These are phyloP conservation scores for Ogataea siamensis DNA, from an alignment of 805 yeast genomes.

Conservation along the genomic window DNA sequence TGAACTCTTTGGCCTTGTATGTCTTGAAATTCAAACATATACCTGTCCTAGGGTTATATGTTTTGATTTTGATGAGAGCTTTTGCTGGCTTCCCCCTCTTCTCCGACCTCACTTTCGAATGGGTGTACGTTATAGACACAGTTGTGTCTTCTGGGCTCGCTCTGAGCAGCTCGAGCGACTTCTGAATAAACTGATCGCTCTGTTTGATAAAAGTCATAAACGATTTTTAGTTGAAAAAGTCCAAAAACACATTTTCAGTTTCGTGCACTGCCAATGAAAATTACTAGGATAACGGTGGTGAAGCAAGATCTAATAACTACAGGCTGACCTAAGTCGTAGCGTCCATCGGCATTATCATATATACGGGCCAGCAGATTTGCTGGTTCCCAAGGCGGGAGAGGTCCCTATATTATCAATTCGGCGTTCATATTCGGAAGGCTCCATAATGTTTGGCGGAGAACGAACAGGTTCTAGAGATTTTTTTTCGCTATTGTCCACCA, in stretches of 20 bases:
- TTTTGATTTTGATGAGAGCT: conserved; percentile 49
- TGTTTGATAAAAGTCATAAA: conserved; percentile 9
- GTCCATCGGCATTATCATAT: neutral
- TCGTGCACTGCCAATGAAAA: neutral
- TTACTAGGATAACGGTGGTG: no score
- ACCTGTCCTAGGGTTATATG: conserved; percentile 64
- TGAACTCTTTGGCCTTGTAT: conserved; percentile 66
- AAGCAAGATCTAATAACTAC: no score
- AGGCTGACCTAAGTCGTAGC: neutral
- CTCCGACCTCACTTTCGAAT: conserved; percentile 25
- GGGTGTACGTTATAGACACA: conserved; percentile 35
- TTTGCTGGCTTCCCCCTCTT: conserved; percentile 16
- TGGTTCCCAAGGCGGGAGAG: conserved; percentile 10
- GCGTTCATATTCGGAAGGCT: conserved; percentile 22
- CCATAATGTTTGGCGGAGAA: conserved; percentile 11
- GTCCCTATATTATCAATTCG: conserved; percentile 13
- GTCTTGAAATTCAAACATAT: conserved; percentile 58
- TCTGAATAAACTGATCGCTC: conserved; percentile 32
- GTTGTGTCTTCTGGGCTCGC: conserved; percentile 31
- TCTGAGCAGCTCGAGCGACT: conserved; percentile 29
- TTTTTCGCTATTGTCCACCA: conserved; percentile 5
- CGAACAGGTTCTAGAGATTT: conserved; percentile 1
- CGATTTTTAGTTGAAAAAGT: neutral
- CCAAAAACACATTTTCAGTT: neutral
- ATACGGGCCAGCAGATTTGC: conserved; percentile 3